Evolutionary conservation across 352 stramenopile genomes (phyloP).

Genomic region (Phytophthora parvispora): DNA sequence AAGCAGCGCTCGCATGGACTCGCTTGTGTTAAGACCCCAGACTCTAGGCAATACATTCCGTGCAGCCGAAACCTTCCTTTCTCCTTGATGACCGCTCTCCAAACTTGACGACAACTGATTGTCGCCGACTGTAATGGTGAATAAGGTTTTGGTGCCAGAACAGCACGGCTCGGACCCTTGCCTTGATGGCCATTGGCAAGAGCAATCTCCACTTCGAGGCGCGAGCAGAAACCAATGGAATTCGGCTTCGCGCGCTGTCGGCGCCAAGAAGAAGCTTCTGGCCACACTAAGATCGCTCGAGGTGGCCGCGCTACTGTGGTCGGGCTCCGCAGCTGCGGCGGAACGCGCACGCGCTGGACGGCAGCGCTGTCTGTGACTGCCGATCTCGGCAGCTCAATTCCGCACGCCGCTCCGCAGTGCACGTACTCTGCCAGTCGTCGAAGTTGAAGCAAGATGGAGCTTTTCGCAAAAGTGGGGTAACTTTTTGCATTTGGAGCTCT

Average conservation of each 20-base stretch:
- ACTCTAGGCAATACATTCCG: no score
- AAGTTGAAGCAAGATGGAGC: no score
- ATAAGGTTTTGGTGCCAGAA: background rate
- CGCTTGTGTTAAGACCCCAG: slow-evolving; percentile 8
- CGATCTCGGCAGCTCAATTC: background rate
- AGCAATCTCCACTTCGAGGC: background rate
- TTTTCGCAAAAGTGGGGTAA: no score
- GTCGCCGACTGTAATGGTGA: no score
- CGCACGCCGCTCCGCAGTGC: no score
- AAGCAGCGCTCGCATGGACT: background rate
- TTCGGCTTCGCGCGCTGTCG: no score
- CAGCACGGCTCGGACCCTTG: background rate
- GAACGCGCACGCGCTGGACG: background rate
- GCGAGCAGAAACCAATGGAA: no score
- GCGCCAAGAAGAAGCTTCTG: background rate
- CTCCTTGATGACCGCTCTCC: background rate
- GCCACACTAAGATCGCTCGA: background rate
- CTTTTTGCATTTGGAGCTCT: no score
- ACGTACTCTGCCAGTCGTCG: no score
- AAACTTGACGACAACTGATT: background rate
- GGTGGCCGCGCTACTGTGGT: background rate
- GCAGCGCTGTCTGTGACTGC: background rate
- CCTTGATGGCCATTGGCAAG: background rate
- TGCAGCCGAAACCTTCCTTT: no score
- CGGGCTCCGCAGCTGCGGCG: background rate